These are phyloP conservation scores for Russula earlei DNA, from an alignment of 768 basidiomycete genomes.

Conservation along the genomic window DNA sequence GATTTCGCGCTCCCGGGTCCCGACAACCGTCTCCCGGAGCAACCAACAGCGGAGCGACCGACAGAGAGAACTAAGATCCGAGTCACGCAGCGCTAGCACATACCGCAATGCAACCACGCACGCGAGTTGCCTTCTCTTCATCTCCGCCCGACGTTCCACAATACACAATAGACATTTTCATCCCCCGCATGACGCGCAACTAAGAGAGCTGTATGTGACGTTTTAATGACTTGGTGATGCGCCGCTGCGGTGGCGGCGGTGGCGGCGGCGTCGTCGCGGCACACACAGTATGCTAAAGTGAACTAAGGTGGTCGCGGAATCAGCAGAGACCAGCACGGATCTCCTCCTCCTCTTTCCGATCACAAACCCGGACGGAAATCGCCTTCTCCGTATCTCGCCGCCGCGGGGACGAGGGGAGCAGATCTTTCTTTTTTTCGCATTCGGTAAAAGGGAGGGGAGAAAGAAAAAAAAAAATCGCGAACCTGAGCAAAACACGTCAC, in stretches of 20 bases:
- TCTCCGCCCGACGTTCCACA: not conserved
- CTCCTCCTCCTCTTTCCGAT: not conserved
- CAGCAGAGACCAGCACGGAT: not conserved
- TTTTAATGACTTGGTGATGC: no score
- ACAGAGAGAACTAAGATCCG: no score
- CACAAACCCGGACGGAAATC: not conserved
- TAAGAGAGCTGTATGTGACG: no score
- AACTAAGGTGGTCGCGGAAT: no score
- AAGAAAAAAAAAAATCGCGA: not conserved
- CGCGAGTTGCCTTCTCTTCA: not conserved
- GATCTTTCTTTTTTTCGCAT: not conserved
- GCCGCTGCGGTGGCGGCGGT: no score
- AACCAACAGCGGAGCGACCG: no score
- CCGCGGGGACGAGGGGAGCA: not conserved
- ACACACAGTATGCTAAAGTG: no score
- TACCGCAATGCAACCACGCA: not conserved
- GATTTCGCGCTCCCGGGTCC: no score
- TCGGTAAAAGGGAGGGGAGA: not conserved
- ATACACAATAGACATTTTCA: not conserved
- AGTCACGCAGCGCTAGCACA: no score
- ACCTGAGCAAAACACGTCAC: not conserved
- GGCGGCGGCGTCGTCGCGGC: no score
- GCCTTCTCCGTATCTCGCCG: not conserved
- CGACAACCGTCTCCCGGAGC: no score
- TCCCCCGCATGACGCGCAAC: no score